Percentiles rank a stretch among this genome's conserved stretches.
phyloP scores from a whole-genome alignment of 768 basidiomycete species.

The Lactarius quietus region DNA sequence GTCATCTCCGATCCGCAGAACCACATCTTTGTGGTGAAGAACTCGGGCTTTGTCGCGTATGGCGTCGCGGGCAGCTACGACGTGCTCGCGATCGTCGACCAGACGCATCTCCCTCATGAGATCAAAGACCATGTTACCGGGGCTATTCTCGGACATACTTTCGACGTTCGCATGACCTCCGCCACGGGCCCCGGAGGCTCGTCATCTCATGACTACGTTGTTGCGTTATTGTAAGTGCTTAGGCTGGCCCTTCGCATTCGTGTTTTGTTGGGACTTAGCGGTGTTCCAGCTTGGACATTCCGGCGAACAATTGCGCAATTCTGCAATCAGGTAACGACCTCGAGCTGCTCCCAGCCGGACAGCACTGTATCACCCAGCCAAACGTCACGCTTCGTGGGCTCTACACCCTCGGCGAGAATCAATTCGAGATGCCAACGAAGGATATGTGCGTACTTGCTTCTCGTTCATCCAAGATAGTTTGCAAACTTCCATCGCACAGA shows the following conservation, averaged over 20 bases:
- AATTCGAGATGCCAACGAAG: conserved; percentile 84
- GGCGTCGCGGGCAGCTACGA: conserved; percentile 70
- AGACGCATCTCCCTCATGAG: conserved; percentile 64
- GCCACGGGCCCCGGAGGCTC: conserved; percentile 44
- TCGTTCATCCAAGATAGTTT: background rate
- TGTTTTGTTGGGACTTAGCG: background rate
- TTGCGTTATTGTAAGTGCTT: conserved; percentile 64
- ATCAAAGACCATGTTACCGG: conserved; percentile 63
- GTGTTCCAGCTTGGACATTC: conserved; percentile 62
- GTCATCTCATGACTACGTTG: conserved; percentile 55
- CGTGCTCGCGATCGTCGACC: conserved; percentile 79
- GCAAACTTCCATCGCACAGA: conserved; percentile 34
- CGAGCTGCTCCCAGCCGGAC: conserved; percentile 76
- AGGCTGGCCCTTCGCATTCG: background rate
- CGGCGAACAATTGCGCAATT: conserved; percentile 84
- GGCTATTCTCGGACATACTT: conserved; percentile 61
- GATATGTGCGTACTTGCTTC: conserved; percentile 57
- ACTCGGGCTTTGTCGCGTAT: conserved; percentile 74
- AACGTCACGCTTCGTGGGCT: conserved; percentile 77
- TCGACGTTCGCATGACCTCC: conserved; percentile 70
- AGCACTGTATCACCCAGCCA: conserved; percentile 81
- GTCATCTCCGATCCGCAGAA: conserved; percentile 77
- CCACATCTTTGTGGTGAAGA: conserved; percentile 75
- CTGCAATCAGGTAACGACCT: conserved; percentile 79
- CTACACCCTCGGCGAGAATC: conserved; percentile 79